Conservation (phyloP, 2,329 filamentous ascomycete genomes). For the Graphium sp. region DNA sequence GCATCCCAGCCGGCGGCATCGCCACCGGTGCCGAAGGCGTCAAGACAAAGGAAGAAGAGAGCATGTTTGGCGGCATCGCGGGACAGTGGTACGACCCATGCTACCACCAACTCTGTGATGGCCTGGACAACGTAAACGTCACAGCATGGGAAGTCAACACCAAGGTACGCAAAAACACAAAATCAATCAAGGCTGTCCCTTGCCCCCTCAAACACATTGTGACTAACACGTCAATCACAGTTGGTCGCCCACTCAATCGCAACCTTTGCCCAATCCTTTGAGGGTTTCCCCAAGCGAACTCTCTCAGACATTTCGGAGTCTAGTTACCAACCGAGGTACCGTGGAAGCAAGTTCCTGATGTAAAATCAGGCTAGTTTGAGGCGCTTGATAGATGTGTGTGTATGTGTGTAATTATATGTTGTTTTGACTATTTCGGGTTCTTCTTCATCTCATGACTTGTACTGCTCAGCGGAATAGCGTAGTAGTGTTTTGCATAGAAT, state of each 20-base stretch:
- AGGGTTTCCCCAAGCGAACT: conserved; percentile 43
- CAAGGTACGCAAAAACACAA: conserved; percentile 28
- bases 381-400: too few relatives aligned
- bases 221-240: too few relatives aligned
- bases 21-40: conserved; percentile 63
- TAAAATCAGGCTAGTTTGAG: too few relatives aligned
- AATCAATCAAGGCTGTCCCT: too few relatives aligned
- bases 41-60: conserved; percentile 51
- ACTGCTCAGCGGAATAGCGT: too few relatives aligned
- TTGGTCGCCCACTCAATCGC: conserved; percentile 59
- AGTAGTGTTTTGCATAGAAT: too few relatives aligned
- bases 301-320: neutral
- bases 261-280: conserved; percentile 47
- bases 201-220: too few relatives aligned
- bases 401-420: too few relatives aligned
- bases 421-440: too few relatives aligned
- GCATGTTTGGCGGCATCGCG: conserved; percentile 53
- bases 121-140: conserved; percentile 37
- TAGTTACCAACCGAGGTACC: too few relatives aligned
- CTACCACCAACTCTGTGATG: conserved; percentile 47
- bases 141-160: conserved; percentile 46
- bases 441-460: too few relatives aligned
- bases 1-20: conserved; percentile 59
- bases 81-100: conserved; percentile 42
- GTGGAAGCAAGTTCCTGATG: too few relatives aligned